A percentile compares a stretch with the other conserved stretches of the same genome.
Conservation (phyloP, 1,139 yeast genomes). For the Hyphopichia buzzinii region DNA sequence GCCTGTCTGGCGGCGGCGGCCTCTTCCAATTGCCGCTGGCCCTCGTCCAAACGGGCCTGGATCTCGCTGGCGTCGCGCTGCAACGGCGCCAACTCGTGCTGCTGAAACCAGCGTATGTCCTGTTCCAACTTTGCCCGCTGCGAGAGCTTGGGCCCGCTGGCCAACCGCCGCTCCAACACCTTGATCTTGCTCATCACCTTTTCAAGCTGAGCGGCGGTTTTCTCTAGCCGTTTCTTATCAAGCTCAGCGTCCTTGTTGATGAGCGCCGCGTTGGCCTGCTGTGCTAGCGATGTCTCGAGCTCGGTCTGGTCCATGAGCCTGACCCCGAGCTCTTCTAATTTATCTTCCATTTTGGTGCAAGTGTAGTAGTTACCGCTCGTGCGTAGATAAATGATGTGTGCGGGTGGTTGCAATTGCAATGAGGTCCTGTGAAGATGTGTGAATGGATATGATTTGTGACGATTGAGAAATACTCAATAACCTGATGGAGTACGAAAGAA, state of each 20-base stretch:
- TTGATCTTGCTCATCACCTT: constrained; percentile 44
- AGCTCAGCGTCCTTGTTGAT: constrained; percentile 63
- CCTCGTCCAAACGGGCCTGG: constrained; percentile 45
- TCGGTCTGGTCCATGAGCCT: constrained; percentile 71
- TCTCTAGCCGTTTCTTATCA: constrained; percentile 71
- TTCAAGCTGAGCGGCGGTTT: constrained; percentile 50
- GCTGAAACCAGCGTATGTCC: constrained; percentile 54
- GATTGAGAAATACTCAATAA: no score
- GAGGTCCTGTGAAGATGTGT: no score
- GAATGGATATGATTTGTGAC: no score
- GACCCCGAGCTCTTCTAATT: constrained; percentile 27
- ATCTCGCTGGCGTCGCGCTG: constrained; percentile 68
- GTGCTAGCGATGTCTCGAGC: constrained; percentile 68
- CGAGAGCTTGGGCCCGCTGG: constrained; percentile 57
- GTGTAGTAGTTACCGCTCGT: no score
- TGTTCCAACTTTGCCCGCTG: constrained; percentile 54
- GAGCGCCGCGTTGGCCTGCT: constrained; percentile 63
- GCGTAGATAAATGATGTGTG: no score
- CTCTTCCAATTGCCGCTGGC: constrained; percentile 19
- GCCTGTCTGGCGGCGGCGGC: no score
- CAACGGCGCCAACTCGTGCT: constrained; percentile 52
- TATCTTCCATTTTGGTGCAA: no score
- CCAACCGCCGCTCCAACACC: constrained; percentile 47
- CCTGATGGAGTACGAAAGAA: no score
- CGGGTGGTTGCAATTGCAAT: no score